Evolutionary conservation across 1,139 yeast genomes (phyloP).

Genomic region (Suhomyces panamericanus): DNA sequence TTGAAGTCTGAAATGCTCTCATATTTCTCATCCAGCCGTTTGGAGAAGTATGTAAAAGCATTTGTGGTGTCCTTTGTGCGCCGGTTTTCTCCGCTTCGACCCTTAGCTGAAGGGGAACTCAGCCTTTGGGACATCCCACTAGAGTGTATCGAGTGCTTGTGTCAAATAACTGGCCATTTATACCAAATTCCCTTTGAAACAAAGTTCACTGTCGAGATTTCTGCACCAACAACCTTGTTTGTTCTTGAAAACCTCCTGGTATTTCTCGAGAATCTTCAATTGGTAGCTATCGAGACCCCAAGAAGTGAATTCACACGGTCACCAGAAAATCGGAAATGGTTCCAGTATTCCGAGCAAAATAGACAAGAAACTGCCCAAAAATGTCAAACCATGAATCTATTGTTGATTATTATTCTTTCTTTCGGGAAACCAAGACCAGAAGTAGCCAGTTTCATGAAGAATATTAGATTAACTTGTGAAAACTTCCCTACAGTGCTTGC

Average conservation of each 20-base stretch:
- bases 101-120: background rate
- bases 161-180: background rate
- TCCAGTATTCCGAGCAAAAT: background rate
- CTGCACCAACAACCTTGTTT: slow-evolving; percentile 1
- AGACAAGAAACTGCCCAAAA: background rate
- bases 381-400: background rate
- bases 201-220: background rate
- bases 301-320: background rate
- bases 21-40: slow-evolving; percentile 2
- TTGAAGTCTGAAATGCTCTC: background rate
- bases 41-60: slow-evolving; percentile 1
- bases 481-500: background rate
- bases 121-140: background rate
- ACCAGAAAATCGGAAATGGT: no score
- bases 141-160: background rate
- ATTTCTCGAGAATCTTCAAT: background rate
- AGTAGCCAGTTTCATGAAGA: background rate
- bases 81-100: background rate
- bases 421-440: slow-evolving; percentile 2
- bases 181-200: slow-evolving; percentile 7
- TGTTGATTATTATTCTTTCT: background rate
- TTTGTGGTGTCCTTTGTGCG: background rate
- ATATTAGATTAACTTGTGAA: background rate
- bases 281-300: background rate
- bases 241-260: background rate